Conservation (phyloP, 495 filamentous ascomycete species). For the Lophiotrema nucula region DNA sequence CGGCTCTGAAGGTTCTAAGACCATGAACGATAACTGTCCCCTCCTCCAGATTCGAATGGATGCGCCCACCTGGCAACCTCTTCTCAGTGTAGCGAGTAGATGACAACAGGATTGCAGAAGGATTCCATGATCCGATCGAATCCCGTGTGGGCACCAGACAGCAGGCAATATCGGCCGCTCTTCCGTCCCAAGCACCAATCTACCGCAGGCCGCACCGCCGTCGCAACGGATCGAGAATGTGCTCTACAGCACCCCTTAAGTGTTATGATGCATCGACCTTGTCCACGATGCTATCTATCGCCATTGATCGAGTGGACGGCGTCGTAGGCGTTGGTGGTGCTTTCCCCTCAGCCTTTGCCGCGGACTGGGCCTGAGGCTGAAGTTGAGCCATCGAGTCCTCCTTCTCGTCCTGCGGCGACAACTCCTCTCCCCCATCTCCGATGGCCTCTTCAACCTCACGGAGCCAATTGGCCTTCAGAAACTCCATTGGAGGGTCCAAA, state of each 20-base stretch:
- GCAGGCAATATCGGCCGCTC: too few relatives aligned
- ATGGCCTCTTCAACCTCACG: constrained; percentile 32
- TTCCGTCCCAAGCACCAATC: too few relatives aligned
- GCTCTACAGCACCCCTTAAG: not conserved
- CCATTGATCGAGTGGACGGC: constrained; percentile 33
- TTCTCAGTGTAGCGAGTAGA: too few relatives aligned
- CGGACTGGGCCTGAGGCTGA: constrained; percentile 9
- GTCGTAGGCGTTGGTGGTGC: constrained; percentile 33
- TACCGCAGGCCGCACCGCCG: too few relatives aligned
- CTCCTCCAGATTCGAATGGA: too few relatives aligned
- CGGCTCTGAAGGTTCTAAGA: too few relatives aligned
- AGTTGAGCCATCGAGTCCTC: constrained; percentile 4
- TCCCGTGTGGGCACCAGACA: too few relatives aligned
- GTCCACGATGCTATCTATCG: constrained; percentile 35
- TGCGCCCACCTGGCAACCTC: too few relatives aligned
- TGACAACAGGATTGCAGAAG: too few relatives aligned
- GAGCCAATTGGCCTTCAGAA: constrained; percentile 32
- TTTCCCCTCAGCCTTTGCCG: constrained; percentile 17
- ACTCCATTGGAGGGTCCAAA: constrained; percentile 34
- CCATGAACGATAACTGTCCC: too few relatives aligned
- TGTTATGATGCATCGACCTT: constrained; percentile 24
- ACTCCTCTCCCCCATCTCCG: constrained; percentile 14
- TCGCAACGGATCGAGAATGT: too few relatives aligned
- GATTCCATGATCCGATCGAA: too few relatives aligned
- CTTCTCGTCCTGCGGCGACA: not conserved